Conservation (phyloP, 768 basidiomycete species). For the Tylopilus cervinicoccineus region DNA sequence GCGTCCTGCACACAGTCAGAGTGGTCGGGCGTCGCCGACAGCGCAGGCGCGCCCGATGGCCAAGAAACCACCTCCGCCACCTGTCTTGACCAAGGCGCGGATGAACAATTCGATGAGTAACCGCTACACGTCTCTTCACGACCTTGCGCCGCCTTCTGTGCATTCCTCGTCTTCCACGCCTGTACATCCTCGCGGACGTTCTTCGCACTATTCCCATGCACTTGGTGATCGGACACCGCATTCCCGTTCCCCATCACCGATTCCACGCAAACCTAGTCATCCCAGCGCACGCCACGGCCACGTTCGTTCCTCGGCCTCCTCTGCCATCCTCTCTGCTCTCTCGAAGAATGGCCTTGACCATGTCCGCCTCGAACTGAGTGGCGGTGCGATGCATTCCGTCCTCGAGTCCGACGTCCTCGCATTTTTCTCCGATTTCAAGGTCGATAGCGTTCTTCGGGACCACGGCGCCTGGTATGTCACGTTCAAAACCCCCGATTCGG, state of each 20-base stretch:
- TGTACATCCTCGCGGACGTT: conserved; percentile 25
- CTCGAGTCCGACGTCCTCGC: conserved; percentile 62
- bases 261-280: conserved; percentile 37
- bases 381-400: conserved; percentile 43
- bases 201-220: conserved; percentile 18
- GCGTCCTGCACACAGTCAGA: conserved; percentile 23
- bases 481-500: conserved; percentile 59
- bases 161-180: conserved; percentile 37
- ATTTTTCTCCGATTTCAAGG: conserved; percentile 68
- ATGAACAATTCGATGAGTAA: conserved; percentile 23
- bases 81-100: conserved; percentile 22
- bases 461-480: conserved; percentile 77
- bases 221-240: conserved; percentile 21
- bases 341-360: conserved; percentile 64
- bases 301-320: conserved; percentile 19
- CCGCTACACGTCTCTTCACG: conserved; percentile 22
- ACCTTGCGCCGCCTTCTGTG: conserved; percentile 13
- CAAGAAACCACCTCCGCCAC: conserved; percentile 24
- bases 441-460: conserved; percentile 71
- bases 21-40: conserved; percentile 27
- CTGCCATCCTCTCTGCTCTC: conserved; percentile 39
- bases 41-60: conserved; percentile 25
- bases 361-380: conserved; percentile 53
- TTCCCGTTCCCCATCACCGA: conserved; percentile 40
- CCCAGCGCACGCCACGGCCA: conserved; percentile 22